Conservation (phyloP, 768 basidiomycete genomes). For the Kwoniella newhampshirensis region DNA sequence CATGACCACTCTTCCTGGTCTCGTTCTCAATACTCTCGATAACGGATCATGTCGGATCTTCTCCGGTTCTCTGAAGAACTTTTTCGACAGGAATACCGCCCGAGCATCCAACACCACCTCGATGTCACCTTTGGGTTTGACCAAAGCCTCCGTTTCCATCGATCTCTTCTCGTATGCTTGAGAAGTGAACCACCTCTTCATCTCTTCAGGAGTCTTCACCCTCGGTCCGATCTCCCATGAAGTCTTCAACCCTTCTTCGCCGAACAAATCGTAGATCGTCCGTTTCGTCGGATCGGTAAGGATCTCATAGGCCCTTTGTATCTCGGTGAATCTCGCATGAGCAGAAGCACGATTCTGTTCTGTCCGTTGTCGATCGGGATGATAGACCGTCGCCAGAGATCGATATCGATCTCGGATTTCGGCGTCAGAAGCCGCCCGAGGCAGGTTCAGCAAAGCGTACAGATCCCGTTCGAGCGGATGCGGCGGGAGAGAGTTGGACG, state of each 20-base stretch:
- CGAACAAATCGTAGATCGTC: constrained; percentile 73
- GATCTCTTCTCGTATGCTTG: constrained; percentile 45
- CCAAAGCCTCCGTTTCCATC: constrained; percentile 44
- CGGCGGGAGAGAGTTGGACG: constrained; percentile 11
- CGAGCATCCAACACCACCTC: constrained; percentile 46
- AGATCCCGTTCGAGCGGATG: constrained; percentile 27
- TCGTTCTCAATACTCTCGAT: constrained; percentile 29
- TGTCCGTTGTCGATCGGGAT: constrained; percentile 78
- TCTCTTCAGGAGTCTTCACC: constrained; percentile 51
- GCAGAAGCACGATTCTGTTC: constrained; percentile 63
- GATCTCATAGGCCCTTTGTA: constrained; percentile 83
- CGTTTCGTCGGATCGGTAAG: constrained; percentile 63
- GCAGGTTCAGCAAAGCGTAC: constrained; percentile 69
- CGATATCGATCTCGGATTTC: constrained; percentile 76
- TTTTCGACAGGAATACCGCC: constrained; percentile 44
- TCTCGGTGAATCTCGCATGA: constrained; percentile 66
- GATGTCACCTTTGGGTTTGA: constrained; percentile 50
- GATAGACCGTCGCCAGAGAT: constrained; percentile 71
- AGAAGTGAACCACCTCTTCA: constrained; percentile 41
- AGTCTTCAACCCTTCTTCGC: constrained; percentile 57
- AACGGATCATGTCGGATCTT: constrained; percentile 34
- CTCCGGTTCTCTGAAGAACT: constrained; percentile 38
- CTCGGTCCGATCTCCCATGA: constrained; percentile 53
- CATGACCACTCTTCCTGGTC: constrained; percentile 48
- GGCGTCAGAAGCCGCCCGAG: constrained; percentile 62